Percentiles rank a stretch among this genome's conserved stretches.
phyloP scores from a whole-genome alignment of 2,329 filamentous ascomycete species.

The Phialophora tarda region DNA sequence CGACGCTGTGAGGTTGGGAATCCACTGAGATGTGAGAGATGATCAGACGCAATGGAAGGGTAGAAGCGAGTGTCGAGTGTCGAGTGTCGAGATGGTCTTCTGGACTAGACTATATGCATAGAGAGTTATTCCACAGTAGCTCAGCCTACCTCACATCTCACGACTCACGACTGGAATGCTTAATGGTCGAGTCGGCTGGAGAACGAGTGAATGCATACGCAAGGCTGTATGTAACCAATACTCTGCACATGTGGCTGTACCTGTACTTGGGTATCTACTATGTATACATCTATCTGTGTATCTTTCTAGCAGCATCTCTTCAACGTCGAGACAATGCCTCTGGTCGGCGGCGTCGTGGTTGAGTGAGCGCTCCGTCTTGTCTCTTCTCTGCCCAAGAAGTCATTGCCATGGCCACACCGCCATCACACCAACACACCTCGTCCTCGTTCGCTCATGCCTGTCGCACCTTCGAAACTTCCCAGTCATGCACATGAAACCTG shows the following conservation, averaged over 20 bases:
- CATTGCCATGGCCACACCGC: neutral
- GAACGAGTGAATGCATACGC: neutral
- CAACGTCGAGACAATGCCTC: neutral
- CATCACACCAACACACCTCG: too few species aligned
- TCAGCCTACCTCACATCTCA: too few species aligned
- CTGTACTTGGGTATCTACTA: neutral
- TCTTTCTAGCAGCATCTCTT: neutral
- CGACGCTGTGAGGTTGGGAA: constrained; percentile 23
- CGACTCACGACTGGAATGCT: too few species aligned
- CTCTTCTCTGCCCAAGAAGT: neutral
- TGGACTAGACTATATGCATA: too few species aligned
- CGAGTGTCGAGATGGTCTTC: too few species aligned
- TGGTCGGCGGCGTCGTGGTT: neutral
- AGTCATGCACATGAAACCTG: constrained; percentile 1
- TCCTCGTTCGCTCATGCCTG: neutral
- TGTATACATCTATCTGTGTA: neutral
- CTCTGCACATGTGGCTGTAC: neutral
- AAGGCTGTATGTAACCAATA: neutral
- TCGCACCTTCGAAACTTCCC: neutral
- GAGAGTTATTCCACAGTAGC: too few species aligned
- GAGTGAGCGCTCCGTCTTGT: neutral
- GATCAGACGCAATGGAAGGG: neutral
- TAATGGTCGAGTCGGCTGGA: neutral
- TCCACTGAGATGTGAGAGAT: neutral
- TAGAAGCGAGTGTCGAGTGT: neutral